Evolutionary conservation across 2,329 filamentous ascomycete species (phyloP).

Genomic region (Pseudogymnoascus sp.): DNA sequence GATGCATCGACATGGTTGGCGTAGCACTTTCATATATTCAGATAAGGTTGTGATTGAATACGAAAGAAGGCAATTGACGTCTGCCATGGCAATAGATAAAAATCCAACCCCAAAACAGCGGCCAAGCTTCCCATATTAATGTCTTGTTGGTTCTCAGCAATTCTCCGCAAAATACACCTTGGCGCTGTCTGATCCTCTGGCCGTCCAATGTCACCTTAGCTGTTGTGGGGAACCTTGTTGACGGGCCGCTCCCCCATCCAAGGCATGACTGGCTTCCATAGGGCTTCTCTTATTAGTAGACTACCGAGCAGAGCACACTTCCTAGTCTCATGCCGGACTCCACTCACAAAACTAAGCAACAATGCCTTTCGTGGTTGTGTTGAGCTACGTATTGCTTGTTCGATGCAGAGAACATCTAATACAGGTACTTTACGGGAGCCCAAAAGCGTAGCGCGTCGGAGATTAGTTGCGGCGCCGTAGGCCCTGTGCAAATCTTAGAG

Average conservation of each 20-base stretch:
- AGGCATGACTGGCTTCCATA: background rate
- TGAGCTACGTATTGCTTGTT: background rate
- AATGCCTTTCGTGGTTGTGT: background rate
- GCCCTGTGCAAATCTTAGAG: background rate
- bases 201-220: background rate
- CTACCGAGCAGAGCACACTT: background rate
- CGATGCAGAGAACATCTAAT: background rate
- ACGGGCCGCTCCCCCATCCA: background rate
- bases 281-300: background rate
- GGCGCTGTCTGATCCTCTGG: background rate
- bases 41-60: background rate
- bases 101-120: background rate
- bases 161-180: background rate
- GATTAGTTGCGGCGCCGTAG: background rate
- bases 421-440: background rate
- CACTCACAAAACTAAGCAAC: background rate
- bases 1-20: background rate
- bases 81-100: background rate
- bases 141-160: background rate
- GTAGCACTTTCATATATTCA: background rate
- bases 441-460: background rate
- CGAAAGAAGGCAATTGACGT: background rate
- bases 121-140: background rate
- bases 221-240: background rate
- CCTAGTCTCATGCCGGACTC: background rate